Evolutionary conservation across 163 green algal species (phyloP).

Genomic region (Chlorella variabilis): DNA sequence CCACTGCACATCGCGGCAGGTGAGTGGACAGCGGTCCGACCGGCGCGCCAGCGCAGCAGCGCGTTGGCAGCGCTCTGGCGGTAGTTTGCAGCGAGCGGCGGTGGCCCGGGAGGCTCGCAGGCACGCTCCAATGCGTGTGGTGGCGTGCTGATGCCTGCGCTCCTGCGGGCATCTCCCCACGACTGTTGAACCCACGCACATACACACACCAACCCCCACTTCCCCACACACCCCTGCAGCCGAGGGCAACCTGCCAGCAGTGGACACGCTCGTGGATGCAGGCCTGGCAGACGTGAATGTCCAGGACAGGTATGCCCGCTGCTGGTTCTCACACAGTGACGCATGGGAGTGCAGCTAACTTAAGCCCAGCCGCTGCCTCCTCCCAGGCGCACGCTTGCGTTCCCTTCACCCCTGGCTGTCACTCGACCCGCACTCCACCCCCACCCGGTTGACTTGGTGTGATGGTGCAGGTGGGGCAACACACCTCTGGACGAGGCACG

Average conservation of each 20-base stretch:
- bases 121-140: no score
- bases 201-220: background rate
- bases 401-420: background rate
- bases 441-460: background rate
- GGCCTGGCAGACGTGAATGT: conserved; percentile 20
- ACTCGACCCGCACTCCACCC: no score
- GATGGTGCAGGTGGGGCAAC: conserved; percentile 47
- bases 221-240: conserved; percentile 24
- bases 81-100: no score
- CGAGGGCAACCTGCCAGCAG: conserved; percentile 35
- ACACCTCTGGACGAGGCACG: conserved; percentile 57
- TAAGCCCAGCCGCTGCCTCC: no score
- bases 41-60: background rate
- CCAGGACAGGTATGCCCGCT: conserved; percentile 4
- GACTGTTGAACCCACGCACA: background rate
- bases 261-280: conserved; percentile 10
- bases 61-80: no score
- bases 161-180: no score
- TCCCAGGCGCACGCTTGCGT: no score
- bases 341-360: background rate
- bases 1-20: conserved; percentile 69
- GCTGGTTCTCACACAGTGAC: background rate
- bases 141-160: no score
- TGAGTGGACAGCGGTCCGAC: conserved; percentile 20
- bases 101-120: no score